Percentiles rank a stretch among this genome's conserved stretches.
These are phyloP conservation scores for Canna indica DNA, from an alignment of 176 grass and related monocot species.

Conservation along the genomic window DNA sequence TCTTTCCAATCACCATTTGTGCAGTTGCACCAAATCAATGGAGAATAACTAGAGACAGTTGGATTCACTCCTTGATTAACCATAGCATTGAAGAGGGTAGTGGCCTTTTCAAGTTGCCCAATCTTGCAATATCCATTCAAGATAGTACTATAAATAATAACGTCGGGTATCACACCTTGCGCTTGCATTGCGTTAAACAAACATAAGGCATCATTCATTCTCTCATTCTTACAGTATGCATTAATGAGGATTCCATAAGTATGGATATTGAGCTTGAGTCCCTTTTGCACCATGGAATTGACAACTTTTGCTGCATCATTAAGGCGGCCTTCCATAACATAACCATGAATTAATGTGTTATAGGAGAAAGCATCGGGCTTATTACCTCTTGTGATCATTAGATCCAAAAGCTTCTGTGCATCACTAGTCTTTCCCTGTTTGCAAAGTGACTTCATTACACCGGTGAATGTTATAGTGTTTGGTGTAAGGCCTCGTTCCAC, in stretches of 20 bases:
- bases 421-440: conserved; percentile 4
- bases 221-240: neutral
- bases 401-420: conserved; percentile 22
- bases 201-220: conserved; percentile 16
- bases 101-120: neutral
- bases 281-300: conserved; percentile 11
- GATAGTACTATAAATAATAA: neutral
- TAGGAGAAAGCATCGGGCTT: neutral
- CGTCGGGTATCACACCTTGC: neutral
- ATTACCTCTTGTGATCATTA: conserved; percentile 4
- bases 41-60: neutral
- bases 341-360: conserved; percentile 17
- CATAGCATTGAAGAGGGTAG: neutral
- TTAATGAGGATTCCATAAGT: conserved; percentile 9
- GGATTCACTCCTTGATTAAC: neutral
- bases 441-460: conserved; percentile 16
- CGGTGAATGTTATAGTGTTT: neutral
- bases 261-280: neutral
- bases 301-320: conserved; percentile 3
- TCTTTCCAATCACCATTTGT: neutral
- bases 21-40: neutral
- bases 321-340: neutral
- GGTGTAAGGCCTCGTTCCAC: neutral
- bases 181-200: conserved; percentile 12
- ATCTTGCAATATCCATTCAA: conserved; percentile 16